Evolutionary conservation across 495 filamentous ascomycete species (phyloP), one percentile per base, ranked within the genome.

Genomic region (Cetradonia linearis): DNA sequence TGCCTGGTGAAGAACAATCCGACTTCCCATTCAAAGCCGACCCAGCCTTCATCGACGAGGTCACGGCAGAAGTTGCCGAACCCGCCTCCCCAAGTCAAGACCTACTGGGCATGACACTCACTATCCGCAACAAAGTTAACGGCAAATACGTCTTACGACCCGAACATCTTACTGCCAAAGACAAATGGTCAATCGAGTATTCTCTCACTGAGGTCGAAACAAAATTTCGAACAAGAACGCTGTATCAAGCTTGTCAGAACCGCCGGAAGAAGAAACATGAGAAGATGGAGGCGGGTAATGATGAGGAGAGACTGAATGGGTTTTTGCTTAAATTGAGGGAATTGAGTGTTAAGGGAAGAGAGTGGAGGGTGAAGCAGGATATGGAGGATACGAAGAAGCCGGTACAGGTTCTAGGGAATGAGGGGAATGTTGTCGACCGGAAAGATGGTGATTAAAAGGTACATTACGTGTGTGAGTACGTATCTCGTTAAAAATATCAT

Each of bases 171-270:
- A 63, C 34, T 0, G 50, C 71, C 16, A 14, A 62, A 0, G 81
- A 91, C 63, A 69, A 72, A 2, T 98, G 93, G 92, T 70, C 71
- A 0, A 72, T 96, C 42, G 83, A 95, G 58, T 96, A 95, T 70
- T 75, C 81, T 28, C 69, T 96, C 34, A 71, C 76, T 48, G 86
- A 93, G 66, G 65, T 84, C 2, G 38, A 65, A 0, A 60, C 64
- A 0, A 25, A 56, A 0, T 53, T 68, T 4, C 65, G 72, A 1
- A 80, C 78, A 3, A 64, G 70, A 28, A 69, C 28, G 0, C 65
- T 83, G 33, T 90, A 87, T 64, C 28, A 73, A 18, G 67, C 68
- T 52, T 70, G 77, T 31, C 74, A 79, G 60, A 56, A 58, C 2
- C 77, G 87, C 2, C 81, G 87, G 14, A 63, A 68, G 47, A 77